A percentile compares a stretch with the other conserved stretches of the same genome.
Conservation (phyloP, 805 yeast species). For the Starmera amethionina region DNA sequence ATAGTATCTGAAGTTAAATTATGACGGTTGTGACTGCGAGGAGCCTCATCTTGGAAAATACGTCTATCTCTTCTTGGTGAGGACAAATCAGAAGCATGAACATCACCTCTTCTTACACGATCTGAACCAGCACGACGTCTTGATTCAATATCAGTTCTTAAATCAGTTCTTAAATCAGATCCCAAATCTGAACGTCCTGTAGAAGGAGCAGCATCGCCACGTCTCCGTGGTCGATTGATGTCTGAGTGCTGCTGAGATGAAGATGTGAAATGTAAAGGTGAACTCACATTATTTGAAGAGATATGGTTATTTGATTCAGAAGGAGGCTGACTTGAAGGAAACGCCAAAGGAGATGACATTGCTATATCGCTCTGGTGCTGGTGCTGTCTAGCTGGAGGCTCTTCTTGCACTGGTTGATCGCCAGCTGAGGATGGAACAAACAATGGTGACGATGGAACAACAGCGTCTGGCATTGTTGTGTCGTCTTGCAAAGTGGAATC, state of each 20-base stretch:
- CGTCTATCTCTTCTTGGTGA: conserved; percentile 56
- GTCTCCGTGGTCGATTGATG: conserved; percentile 7
- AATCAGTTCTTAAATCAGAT: conserved; percentile 26
- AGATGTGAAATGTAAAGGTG: conserved; percentile 36
- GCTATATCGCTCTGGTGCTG: conserved; percentile 13
- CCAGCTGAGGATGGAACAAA: conserved; percentile 36
- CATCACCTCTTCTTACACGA: conserved; percentile 64
- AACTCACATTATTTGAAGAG: conserved; percentile 25
- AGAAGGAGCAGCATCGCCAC: conserved; percentile 3
- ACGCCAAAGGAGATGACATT: conserved; percentile 23
- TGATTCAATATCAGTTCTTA: conserved; percentile 34
- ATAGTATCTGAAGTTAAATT: neutral
- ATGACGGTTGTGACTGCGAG: neutral
- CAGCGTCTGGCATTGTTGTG: neutral
- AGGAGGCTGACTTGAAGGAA: conserved; percentile 22
- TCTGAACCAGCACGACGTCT: conserved; percentile 34
- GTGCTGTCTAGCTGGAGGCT: neutral
- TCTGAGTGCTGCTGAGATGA: conserved; percentile 26
- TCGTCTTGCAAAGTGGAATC: conserved; percentile 2
- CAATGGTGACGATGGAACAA: conserved; percentile 43
- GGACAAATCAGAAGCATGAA: conserved; percentile 62
- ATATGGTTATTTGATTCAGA: conserved; percentile 7
- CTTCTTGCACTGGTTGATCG: conserved; percentile 12
- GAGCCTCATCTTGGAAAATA: conserved; percentile 37
- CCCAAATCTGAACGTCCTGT: conserved; percentile 12